Evolutionary conservation across 176 grass and related monocot genomes (phyloP), one percentile per base, ranked within the genome.

Genomic region (Carex myosuroides): DNA sequence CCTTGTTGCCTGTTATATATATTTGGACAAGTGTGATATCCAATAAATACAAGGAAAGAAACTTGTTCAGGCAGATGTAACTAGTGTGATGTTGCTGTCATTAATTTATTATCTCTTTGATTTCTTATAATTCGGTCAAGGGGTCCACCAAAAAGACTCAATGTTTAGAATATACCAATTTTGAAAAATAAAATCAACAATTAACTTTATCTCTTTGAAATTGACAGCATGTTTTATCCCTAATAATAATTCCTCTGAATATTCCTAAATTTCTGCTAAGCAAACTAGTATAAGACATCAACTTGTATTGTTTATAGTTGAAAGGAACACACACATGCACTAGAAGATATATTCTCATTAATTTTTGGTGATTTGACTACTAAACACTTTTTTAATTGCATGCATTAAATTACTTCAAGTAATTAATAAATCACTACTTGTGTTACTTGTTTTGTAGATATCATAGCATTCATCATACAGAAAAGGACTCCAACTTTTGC

Each of bases 401-500:
- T 24, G n/a, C n/a, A n/a, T 75, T 29, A 26, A 75, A 75, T 26
- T 24, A 13, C 4, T 75, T 20, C 16, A 71, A 46, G 18, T 42
- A 69, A 70, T 67, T 44, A 42, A 70, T 67, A 20, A 71, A 71
- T 42, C 37, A n/a, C 2, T 76, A 4, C 46, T 77, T 54, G 2
- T 69, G 26, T 41, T 37, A 42, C 16, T 41, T 39, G 14, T 54
- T 56, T 67, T 89, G 48, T 84, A 98, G 95, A 88, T 98, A 98
- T 67, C 95, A 98, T 81, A 89, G 89, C 10, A 83, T 95, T 85
- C 95, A 98, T 48, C 95, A 95, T 79, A 85, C 79, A 18, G 81
- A 85, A 24, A 93, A 33, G 80, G 83, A 92, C 37, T 60, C 92
- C 64, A 98, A 95, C 54, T 98, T 98, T 86, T 98, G 95, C 71